A percentile compares a stretch with the other conserved stretches of the same genome.
Conservation (phyloP, 257 asterid genomes). For the Plantago elongata region DNA sequence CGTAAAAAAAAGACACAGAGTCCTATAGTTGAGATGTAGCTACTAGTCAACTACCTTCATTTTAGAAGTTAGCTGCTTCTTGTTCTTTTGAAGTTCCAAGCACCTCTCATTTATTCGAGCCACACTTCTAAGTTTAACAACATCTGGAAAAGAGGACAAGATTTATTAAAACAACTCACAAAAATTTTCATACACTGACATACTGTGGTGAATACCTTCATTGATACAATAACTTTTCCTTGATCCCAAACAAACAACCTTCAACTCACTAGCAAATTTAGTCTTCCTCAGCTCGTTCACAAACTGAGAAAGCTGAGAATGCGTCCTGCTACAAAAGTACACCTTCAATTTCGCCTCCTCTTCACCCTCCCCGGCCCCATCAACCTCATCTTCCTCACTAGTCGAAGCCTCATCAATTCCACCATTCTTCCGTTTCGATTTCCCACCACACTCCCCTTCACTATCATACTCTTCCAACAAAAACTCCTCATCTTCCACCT, state of each 20-base stretch:
- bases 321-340: constrained; percentile 92
- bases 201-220: constrained; percentile 45
- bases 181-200: not conserved
- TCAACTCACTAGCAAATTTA: constrained; percentile 61
- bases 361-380: constrained; percentile 36
- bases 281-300: constrained; percentile 91
- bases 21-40: not conserved
- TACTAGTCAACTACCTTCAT: constrained; percentile 44
- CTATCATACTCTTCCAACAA: constrained; percentile 82
- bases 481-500: constrained; percentile 62
- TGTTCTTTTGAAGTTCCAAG: constrained; percentile 83
- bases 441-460: constrained; percentile 51
- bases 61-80: constrained; percentile 52
- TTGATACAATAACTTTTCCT: constrained; percentile 89
- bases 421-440: constrained; percentile 49
- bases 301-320: constrained; percentile 96
- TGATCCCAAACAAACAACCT: constrained; percentile 84
- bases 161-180: constrained; percentile 13
- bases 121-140: constrained; percentile 61
- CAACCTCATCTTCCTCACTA: constrained; percentile 71
- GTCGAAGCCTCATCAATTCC: constrained; percentile 39
- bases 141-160: constrained; percentile 44
- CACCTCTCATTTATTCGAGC: constrained; percentile 82
- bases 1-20: too few species aligned
- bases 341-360: constrained; percentile 62